Evolutionary conservation across 1,284 basidiomycete genomes (phyloP).

Genomic region (Xerocomus minutiporus): DNA sequence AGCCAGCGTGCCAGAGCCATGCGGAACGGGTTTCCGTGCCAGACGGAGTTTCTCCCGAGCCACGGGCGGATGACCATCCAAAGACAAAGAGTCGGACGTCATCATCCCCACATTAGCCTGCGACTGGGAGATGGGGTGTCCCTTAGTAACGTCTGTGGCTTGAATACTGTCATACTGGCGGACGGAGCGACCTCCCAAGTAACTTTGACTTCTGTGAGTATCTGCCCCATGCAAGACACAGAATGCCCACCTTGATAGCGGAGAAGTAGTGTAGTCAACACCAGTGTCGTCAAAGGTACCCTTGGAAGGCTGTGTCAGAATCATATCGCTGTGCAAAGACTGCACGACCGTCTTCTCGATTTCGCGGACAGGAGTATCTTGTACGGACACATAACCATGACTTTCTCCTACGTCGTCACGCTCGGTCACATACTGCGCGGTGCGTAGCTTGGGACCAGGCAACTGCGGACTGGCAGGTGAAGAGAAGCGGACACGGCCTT

Average conservation of each 20-base stretch:
- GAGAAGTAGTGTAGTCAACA: background rate
- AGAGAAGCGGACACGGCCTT: background rate
- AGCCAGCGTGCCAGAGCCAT: background rate
- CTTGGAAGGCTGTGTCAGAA: background rate
- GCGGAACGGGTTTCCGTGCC: background rate
- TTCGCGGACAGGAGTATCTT: background rate
- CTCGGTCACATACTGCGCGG: background rate
- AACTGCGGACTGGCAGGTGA: background rate
- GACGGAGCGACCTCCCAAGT: background rate
- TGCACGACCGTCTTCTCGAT: background rate
- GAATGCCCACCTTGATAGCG: constrained; percentile 2
- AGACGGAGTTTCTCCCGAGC: background rate
- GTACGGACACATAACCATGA: background rate
- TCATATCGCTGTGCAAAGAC: background rate
- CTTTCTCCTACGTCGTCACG: background rate
- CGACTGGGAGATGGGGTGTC: background rate
- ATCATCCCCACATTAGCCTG: background rate
- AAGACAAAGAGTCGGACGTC: background rate
- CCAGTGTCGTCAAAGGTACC: background rate
- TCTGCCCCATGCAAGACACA: background rate
- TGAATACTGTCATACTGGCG: background rate
- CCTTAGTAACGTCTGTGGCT: background rate
- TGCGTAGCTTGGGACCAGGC: background rate
- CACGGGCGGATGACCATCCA: background rate
- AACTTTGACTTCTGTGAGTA: constrained; percentile 3